Base-by-base conservation (phyloP, 1,284 basidiomycete species). In the Rhodotorula sp. region DNA sequence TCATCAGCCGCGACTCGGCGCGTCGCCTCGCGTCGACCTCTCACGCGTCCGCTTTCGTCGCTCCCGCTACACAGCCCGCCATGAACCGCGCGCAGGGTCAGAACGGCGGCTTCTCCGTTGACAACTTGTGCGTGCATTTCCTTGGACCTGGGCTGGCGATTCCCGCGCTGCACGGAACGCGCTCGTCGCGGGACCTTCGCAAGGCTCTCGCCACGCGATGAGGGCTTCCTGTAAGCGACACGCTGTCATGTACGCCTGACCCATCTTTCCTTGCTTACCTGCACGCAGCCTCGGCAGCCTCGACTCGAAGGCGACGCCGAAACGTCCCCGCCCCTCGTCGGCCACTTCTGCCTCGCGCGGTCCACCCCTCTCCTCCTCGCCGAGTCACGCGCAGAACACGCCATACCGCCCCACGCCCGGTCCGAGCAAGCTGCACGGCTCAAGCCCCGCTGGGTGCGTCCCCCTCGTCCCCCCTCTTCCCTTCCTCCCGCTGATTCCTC, bases 111-210 rank as follows among this genome's bases (percentile, higher is more conserved):
- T 68, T 68, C 66, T 68, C 64, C 8, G 66, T 72, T 13, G 66
- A 72, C 60, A 66, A 66, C 54, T 64, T 72, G 70, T 72, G 32
- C 62, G 66, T 63, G n/a, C 58, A 19, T 44, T 1, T n/a, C n/a
- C 13, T 41, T 51, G 15, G 15, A 10, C 37, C 19, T 10, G 15
- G 25, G 17, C 25, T 41, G 9, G 56, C 37, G 4, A 7, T 21
- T 17, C n/a, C 19, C 2, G n/a, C 39, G 32, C 15, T 25, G 17
- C 1, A 9, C 44, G 0, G 2, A 12, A 36, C 34, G 22, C 7
- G 22, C 27, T 8, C 27, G 22, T 27, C 54, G 53, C 34, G 17
- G 13, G 36, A 32, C 27, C 22, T 25, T 39, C 56, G 7, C 34
- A 13, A 25, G 25, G 25, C 9, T 36, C 36, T 15, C 25, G 7